Evolutionary conservation across 306 rosid genomes (phyloP).

Genomic region (Begonia loranthoides): DNA sequence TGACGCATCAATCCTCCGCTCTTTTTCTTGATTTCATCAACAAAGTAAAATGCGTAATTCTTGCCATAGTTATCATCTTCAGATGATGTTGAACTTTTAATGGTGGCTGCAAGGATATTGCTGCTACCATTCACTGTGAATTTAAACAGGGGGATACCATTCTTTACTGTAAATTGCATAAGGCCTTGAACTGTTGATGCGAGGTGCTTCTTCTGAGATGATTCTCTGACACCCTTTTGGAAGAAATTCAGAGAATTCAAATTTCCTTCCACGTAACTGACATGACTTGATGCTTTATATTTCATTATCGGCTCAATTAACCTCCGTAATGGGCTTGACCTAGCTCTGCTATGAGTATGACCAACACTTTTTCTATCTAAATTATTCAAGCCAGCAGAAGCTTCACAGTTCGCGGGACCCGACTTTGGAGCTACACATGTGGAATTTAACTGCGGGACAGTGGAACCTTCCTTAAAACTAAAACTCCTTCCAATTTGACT

Average conservation of each 20-base stretch:
- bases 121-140: conserved; percentile 45
- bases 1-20: conserved; percentile 61
- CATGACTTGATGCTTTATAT: conserved; percentile 34
- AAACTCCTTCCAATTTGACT: conserved; percentile 64
- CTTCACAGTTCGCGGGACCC: conserved; percentile 48
- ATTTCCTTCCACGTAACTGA: conserved; percentile 27
- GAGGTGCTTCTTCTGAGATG: conserved; percentile 25
- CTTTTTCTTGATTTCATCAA: conserved; percentile 68
- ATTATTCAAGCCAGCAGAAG: conserved; percentile 23
- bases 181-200: conserved; percentile 48
- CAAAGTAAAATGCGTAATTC: conserved; percentile 53
- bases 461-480: conserved; percentile 65
- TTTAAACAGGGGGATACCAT: conserved; percentile 62
- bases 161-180: conserved; percentile 54
- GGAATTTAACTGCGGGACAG: conserved; percentile 42
- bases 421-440: conserved; percentile 37
- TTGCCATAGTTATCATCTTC: conserved; percentile 48
- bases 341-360: conserved; percentile 44
- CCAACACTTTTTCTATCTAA: conserved; percentile 25
- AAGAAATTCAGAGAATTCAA: conserved; percentile 18
- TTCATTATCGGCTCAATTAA: conserved; percentile 66
- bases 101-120: conserved; percentile 54
- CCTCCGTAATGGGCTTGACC: conserved; percentile 60
- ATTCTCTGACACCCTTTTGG: conserved; percentile 19
- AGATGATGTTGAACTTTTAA: conserved; percentile 31